Base-by-base conservation (phyloP, 441 rosid genomes). In the Erodium moschatum region DNA sequence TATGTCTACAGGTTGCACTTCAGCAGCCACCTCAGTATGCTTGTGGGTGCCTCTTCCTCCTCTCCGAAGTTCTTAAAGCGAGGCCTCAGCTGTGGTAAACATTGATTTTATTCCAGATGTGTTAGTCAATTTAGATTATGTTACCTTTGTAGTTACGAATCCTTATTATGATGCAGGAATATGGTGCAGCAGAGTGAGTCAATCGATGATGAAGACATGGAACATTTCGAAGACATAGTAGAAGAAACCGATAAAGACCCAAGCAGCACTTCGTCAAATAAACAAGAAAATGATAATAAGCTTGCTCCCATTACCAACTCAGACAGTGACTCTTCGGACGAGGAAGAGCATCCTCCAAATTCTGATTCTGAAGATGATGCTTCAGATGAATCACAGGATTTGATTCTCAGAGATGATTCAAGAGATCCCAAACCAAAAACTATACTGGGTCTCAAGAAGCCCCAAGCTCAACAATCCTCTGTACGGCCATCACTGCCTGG, bases 21-120 rank as follows among this genome's bases (percentile, higher is more conserved):
- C 99, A 90, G 76, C 97, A 87, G 83, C 97, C 97, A 27, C 90
- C 99, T 67, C 92, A 91, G 63, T 87, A 83, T 81, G 88, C 97
- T 40, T 94, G 99, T 72, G 99, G 96, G 73, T 94, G 85, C 80
- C 89, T 94, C 48, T 91, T 94, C 82, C 94, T 89, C 70, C 82
- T 94, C 29, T 94, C 99, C 20, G 99, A 94, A 81, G 90, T 91
- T 70, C 92, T 91, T 67, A 94, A 88, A 83, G 87, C 96, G 62
- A 85, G 92, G 66, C 91, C 94, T 0, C 94, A 87, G 69, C 80
- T 94, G 65, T 93, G 97, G 97, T 93, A 72, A 75, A 33, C 69
- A 64, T 13, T 31, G 44, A 6, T 64, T 15, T 24, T 6, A 20
- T 73, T 6, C 69, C 46, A 63, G 15, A n/a, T 40, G 58, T 29